A percentile compares a stretch with the other conserved stretches of the same genome.
Evolutionary conservation across 345 rosid genomes (phyloP).

Genomic region (Arabis hirsuta): DNA sequence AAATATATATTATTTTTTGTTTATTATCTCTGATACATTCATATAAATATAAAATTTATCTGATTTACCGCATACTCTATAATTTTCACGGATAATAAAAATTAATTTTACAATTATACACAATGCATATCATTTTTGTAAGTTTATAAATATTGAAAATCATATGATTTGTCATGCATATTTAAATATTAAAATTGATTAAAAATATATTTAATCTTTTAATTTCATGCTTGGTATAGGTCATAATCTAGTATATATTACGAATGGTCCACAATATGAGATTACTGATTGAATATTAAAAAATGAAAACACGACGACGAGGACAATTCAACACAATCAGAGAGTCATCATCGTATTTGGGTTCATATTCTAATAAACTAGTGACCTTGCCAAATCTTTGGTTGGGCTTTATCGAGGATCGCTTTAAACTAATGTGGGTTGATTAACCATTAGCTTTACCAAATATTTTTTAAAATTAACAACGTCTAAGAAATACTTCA

Average conservation of each 20-base stretch:
- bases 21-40: too few species aligned
- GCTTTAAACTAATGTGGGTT: slow-evolving; percentile 1
- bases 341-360: slow-evolving; percentile 43
- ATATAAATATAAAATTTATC: too few species aligned
- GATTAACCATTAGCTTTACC: slow-evolving; percentile 7
- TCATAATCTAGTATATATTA: neutral
- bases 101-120: too few species aligned
- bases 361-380: slow-evolving; percentile 22
- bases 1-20: too few species aligned
- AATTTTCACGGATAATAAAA: too few species aligned
- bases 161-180: too few species aligned
- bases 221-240: too few species aligned
- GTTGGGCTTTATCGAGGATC: slow-evolving; percentile 21
- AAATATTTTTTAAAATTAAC: neutral
- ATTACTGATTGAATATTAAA: neutral
- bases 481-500: slow-evolving; percentile 32
- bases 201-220: too few species aligned
- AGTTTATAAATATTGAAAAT: too few species aligned
- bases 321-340: slow-evolving; percentile 38
- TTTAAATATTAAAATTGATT: too few species aligned
- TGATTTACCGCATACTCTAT: too few species aligned
- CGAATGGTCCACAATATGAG: slow-evolving; percentile 29
- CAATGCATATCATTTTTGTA: too few species aligned
- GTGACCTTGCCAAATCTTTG: slow-evolving; percentile 30
- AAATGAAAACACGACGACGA: slow-evolving; percentile 7